A percentile compares a stretch with the other conserved stretches of the same genome.
phyloP scores from a whole-genome alignment of 768 basidiomycete species.

The Collybia nuda region DNA sequence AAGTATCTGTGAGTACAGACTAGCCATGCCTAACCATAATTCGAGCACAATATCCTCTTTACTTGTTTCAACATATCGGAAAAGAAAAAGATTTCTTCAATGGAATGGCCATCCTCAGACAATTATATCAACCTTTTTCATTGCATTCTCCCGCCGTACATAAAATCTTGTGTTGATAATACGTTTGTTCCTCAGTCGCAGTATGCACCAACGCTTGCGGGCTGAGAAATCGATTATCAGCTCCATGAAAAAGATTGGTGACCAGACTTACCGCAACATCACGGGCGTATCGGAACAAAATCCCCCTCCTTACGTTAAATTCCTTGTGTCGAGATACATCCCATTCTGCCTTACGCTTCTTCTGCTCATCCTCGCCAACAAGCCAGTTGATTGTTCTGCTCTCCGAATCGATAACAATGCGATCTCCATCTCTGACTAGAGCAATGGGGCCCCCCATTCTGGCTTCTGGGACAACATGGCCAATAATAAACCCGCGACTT shows the following conservation, averaged over 20 bases:
- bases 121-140: background rate
- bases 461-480: constrained; percentile 61
- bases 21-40: too few species aligned
- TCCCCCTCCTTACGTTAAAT: constrained; percentile 70
- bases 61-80: too few species aligned
- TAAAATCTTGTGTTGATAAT: background rate
- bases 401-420: constrained; percentile 70
- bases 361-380: constrained; percentile 67
- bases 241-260: background rate
- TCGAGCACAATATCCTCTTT: too few species aligned
- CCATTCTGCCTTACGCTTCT: constrained; percentile 64
- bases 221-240: constrained; percentile 38
- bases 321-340: constrained; percentile 61
- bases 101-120: background rate
- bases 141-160: background rate
- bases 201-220: constrained; percentile 81
- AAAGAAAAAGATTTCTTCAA: too few species aligned
- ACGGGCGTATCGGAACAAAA: constrained; percentile 78
- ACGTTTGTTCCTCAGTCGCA: constrained; percentile 53
- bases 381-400: constrained; percentile 69
- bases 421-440: constrained; percentile 81
- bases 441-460: constrained; percentile 85
- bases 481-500: constrained; percentile 55
- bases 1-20: too few species aligned
- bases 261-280: constrained; percentile 76